Evolutionary conservation across 176 grass and related monocot genomes (phyloP).

Genomic region (Rhipidocladum racemiflorum): DNA sequence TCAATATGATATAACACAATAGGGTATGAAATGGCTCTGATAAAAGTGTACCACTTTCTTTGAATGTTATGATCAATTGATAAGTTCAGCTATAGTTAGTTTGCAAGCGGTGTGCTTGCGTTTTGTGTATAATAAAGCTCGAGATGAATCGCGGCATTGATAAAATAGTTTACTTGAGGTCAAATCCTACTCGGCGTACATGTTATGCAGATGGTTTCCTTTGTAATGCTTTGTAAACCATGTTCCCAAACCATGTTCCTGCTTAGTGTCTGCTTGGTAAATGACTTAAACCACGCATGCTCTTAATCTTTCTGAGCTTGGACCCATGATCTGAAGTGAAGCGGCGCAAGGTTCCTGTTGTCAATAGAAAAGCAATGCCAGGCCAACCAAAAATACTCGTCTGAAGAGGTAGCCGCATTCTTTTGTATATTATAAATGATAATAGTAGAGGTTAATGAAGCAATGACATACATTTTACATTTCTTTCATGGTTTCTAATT

Average conservation of each 20-base stretch:
- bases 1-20: neutral
- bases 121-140: too few species aligned
- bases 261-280: neutral
- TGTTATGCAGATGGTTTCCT: neutral
- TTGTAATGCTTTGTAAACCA: neutral
- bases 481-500: too few species aligned
- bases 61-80: too few species aligned
- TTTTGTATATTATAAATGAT: constrained; percentile 11
- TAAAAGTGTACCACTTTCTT: too few species aligned
- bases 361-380: constrained; percentile 51
- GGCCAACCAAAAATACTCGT: constrained; percentile 60
- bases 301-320: too few species aligned
- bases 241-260: neutral
- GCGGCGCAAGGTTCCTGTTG: constrained; percentile 32
- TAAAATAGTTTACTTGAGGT: neutral
- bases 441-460: too few species aligned
- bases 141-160: too few species aligned
- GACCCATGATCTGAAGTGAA: too few species aligned
- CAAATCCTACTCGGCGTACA: neutral
- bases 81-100: too few species aligned
- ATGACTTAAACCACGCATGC: too few species aligned
- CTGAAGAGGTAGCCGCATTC: constrained; percentile 66
- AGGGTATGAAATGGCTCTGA: too few species aligned
- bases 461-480: too few species aligned
- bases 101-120: neutral